Percentiles rank a stretch among this genome's conserved stretches.
These are phyloP conservation scores for Sporothrix globosa DNA, from an alignment of 2,329 filamentous ascomycete species.

Conservation along the genomic window DNA sequence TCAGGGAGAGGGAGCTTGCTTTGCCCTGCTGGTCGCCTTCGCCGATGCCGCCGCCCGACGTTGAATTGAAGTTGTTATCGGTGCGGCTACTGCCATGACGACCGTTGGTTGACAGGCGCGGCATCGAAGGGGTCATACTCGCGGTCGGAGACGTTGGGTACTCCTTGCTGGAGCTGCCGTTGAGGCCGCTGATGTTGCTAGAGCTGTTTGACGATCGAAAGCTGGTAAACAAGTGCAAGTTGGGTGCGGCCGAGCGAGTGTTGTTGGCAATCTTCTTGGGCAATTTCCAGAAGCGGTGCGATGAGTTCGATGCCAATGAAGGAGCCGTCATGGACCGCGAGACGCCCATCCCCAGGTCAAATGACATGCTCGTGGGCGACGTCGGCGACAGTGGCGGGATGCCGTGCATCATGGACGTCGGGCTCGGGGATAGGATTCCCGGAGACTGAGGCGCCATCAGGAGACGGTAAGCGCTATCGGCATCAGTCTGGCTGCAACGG, in stretches of 20 bases:
- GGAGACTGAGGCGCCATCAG: constrained; percentile 23
- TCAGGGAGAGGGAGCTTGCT: constrained; percentile 42
- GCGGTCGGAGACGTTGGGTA: constrained; percentile 10
- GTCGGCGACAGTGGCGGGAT: constrained; percentile 43
- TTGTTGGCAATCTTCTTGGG: constrained; percentile 30
- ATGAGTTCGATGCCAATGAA: neutral
- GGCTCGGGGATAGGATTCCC: neutral
- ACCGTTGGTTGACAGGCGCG: constrained; percentile 6
- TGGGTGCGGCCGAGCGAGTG: constrained; percentile 7
- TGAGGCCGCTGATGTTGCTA: neutral
- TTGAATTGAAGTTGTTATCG: neutral
- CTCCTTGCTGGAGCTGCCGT: neutral
- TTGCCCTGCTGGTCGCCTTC: constrained; percentile 17
- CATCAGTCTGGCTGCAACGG: constrained; percentile 42
- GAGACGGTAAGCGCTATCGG: constrained; percentile 36
- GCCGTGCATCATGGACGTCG: neutral
- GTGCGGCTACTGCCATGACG: constrained; percentile 21
- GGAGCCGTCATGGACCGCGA: neutral
- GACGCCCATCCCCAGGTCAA: constrained; percentile 11
- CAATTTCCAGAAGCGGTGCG: constrained; percentile 35
- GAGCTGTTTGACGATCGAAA: neutral
- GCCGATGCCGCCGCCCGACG: neutral
- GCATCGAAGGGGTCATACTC: neutral
- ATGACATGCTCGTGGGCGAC: constrained; percentile 26
- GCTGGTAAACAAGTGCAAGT: constrained; percentile 14